Base-by-base conservation (phyloP, 2,329 filamentous ascomycete species). In the Coniochaeta sp. region DNA sequence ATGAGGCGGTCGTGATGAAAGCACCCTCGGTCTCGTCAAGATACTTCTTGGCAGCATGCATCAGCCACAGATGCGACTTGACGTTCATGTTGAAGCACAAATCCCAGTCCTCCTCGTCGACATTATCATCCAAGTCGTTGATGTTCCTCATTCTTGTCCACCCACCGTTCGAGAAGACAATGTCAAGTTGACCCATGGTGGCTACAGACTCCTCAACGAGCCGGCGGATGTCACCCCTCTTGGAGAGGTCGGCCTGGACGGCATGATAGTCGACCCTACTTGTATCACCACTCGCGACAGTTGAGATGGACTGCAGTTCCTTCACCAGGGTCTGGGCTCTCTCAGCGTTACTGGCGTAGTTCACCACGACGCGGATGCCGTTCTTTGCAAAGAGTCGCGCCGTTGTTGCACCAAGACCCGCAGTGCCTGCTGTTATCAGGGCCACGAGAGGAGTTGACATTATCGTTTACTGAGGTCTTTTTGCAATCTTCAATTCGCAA, bases 161-260 rank as follows among this genome's bases (percentile, higher is more conserved):
- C 2, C 81, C 81, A 8, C 88, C 89, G 71, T 95, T 95, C 2
- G 88, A 89, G 67, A 93, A 84, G 54, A 95, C 77, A 44, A 91
- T 80, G 73, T 95, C 90, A n/a, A 95, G 72, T 1, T 87, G 84
- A 5, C 87, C 89, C 64, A 91, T 78, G n/a, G 72, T 73, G 28
- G 79, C 73, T 56, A 87, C 77, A 1, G 84, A 81, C 52, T 87
- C 79, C 19, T 80, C 73, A 1, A 93, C 83, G 0, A 87, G 78
- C 0, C 77, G 75, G 57, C 77, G 72, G 63, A 89, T 84, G 28
- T 89, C 88, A 1, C 75, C 71, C 36, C 83, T 79, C 6, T 78
- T 75, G 17, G 82, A 84, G 52, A 89, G 79, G 71, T 93, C 89
- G 67, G 86, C 90, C 69, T 86, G 80, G 64, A 93, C 73, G 7